Conservation (phyloP, 257 asterid species). For the Leptodermis oblonga region DNA sequence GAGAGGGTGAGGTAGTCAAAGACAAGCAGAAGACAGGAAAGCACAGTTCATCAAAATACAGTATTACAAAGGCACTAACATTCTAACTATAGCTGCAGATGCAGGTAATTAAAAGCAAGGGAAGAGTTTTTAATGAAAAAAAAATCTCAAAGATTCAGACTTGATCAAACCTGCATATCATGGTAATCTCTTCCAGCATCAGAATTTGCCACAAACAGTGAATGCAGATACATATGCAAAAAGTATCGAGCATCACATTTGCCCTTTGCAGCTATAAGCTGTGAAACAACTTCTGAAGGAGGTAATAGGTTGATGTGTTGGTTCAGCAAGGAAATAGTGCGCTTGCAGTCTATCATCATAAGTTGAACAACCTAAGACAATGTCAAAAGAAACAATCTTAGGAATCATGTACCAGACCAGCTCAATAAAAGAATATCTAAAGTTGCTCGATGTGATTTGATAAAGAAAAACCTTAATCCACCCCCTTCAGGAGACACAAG, state of each 20-base stretch:
- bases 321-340: conserved; percentile 68
- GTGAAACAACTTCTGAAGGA: conserved; percentile 84
- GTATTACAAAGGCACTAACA: background rate
- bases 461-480: background rate
- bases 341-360: conserved; percentile 88
- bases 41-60: background rate
- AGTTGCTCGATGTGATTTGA: background rate
- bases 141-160: background rate
- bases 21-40: background rate
- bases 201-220: conserved; percentile 70
- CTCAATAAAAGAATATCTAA: background rate
- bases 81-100: too few relatives aligned
- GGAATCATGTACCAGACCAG: background rate
- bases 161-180: conserved; percentile 81
- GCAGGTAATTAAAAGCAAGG: background rate
- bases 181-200: conserved; percentile 92
- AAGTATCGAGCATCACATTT: conserved; percentile 60
- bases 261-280: conserved; percentile 62
- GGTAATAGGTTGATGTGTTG: conserved; percentile 62
- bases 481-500: background rate
- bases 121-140: background rate
- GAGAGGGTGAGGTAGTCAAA: background rate
- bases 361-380: conserved; percentile 74
- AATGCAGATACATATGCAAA: conserved; percentile 71
- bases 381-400: conserved; percentile 6